Conservation (phyloP, 345 rosid species). For the Jatropha curcas region DNA sequence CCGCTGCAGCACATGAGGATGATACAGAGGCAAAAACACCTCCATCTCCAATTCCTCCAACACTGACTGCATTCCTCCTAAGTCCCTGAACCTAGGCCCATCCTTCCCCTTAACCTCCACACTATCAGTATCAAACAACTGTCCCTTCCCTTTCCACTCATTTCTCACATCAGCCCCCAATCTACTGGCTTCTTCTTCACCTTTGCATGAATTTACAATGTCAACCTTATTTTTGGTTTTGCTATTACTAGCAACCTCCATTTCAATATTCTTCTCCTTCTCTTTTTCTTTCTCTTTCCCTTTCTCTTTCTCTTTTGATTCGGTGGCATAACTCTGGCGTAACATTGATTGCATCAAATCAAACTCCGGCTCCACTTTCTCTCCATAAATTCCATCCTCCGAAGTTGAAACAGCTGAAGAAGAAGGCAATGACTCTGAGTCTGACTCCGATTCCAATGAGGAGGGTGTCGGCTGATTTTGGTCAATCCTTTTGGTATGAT, state of each 20-base stretch:
- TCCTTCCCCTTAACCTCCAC: slow-evolving; percentile 22
- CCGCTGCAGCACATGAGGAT: slow-evolving; percentile 57
- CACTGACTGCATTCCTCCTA: slow-evolving; percentile 71
- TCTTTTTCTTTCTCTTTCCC: too few relatives aligned
- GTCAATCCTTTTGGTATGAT: slow-evolving; percentile 27
- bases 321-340: slow-evolving; percentile 42
- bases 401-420: slow-evolving; percentile 53
- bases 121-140: neutral
- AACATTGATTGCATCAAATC: slow-evolving; percentile 64
- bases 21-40: slow-evolving; percentile 69
- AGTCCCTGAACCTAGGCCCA: slow-evolving; percentile 73
- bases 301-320: slow-evolving; percentile 34
- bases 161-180: neutral
- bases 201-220: slow-evolving; percentile 13
- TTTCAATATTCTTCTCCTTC: slow-evolving; percentile 52
- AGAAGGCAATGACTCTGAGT: slow-evolving; percentile 10
- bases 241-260: slow-evolving; percentile 45
- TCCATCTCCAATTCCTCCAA: slow-evolving; percentile 73
- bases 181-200: neutral
- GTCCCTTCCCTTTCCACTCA: neutral
- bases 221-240: slow-evolving; percentile 38
- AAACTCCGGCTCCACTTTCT: slow-evolving; percentile 52
- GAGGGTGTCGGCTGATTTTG: slow-evolving; percentile 19
- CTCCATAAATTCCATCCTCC: slow-evolving; percentile 52
- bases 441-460: slow-evolving; percentile 24